Percentiles rank a stretch among this genome's conserved stretches.
Evolutionary conservation across 208 protist species (phyloP).

Genomic region (Trypanosoma melophagium): DNA sequence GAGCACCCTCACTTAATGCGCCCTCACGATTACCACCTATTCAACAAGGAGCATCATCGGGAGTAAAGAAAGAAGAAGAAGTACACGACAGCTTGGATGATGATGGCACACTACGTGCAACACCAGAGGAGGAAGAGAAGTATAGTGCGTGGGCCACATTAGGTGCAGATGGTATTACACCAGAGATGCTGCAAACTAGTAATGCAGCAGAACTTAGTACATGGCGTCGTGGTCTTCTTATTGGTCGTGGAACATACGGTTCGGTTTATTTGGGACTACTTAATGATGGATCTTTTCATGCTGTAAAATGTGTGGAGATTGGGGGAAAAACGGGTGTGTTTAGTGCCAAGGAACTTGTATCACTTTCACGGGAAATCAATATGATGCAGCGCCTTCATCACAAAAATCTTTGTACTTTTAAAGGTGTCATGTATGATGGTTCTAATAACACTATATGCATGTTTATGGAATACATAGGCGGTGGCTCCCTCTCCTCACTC

Average conservation of each 20-base stretch:
- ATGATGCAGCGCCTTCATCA: constrained; percentile 90
- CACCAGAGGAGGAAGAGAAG: constrained; percentile 75
- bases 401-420: constrained; percentile 91
- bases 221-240: constrained; percentile 82
- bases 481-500: constrained; percentile 79
- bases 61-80: constrained; percentile 7
- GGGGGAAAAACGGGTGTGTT: constrained; percentile 55
- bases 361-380: constrained; percentile 89
- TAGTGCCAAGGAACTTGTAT: constrained; percentile 74
- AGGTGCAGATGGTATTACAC: constrained; percentile 66
- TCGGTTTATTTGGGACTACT: constrained; percentile 90
- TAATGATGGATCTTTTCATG: constrained; percentile 77
- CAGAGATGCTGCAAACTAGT: constrained; percentile 86
- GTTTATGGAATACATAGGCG: constrained; percentile 93
- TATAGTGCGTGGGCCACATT: constrained; percentile 78
- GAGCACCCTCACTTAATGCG: background rate
- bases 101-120: constrained; percentile 46
- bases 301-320: constrained; percentile 88
- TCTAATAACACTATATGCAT: constrained; percentile 74
- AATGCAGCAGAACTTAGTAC: constrained; percentile 60
- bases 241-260: constrained; percentile 89
- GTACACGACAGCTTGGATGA: constrained; percentile 23
- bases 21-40: constrained; percentile 6
- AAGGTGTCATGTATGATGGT: constrained; percentile 75
- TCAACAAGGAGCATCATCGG: background rate